Conservation (phyloP, 2,329 filamentous ascomycete genomes). For the Ceratocystis papillata region DNA sequence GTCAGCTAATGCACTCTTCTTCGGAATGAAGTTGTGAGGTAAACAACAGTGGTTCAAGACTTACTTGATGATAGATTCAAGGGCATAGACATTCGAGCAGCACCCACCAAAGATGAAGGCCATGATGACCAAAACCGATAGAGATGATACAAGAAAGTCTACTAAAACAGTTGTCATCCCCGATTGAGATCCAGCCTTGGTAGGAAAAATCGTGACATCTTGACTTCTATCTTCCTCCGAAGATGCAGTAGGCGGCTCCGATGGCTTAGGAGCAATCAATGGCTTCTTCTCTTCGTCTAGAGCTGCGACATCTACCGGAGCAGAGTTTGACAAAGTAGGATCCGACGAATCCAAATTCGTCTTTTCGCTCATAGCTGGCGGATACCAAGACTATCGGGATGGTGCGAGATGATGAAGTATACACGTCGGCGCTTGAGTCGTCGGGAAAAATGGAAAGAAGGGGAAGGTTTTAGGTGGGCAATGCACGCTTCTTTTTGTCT, state of each 20-base stretch:
- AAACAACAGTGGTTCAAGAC: constrained; percentile 29
- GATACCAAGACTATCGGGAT: neutral
- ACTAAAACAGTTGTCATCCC: neutral
- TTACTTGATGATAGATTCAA: constrained; percentile 91
- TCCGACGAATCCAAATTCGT: neutral
- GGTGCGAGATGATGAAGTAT: neutral
- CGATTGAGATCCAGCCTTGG: neutral
- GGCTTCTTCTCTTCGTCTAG: constrained; percentile 5
- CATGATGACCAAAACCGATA: constrained; percentile 51
- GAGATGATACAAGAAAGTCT: constrained; percentile 28
- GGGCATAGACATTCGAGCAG: constrained; percentile 91
- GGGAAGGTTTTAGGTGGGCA: neutral
- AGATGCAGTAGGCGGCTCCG: neutral
- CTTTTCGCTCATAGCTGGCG: constrained; percentile 8
- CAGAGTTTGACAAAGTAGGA: too few relatives aligned
- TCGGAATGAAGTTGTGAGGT: neutral
- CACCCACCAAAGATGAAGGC: constrained; percentile 85
- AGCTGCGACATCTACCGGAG: neutral
- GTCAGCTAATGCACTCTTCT: neutral
- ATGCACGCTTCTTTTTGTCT: neutral
- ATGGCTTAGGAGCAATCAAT: neutral
- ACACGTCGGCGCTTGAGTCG: neutral
- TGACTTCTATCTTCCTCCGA: neutral
- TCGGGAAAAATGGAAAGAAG: neutral
- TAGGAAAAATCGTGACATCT: neutral